These are phyloP conservation scores for Aspergillus pseudotamarii DNA, from an alignment of 2,329 filamentous ascomycete species.

Conservation along the genomic window DNA sequence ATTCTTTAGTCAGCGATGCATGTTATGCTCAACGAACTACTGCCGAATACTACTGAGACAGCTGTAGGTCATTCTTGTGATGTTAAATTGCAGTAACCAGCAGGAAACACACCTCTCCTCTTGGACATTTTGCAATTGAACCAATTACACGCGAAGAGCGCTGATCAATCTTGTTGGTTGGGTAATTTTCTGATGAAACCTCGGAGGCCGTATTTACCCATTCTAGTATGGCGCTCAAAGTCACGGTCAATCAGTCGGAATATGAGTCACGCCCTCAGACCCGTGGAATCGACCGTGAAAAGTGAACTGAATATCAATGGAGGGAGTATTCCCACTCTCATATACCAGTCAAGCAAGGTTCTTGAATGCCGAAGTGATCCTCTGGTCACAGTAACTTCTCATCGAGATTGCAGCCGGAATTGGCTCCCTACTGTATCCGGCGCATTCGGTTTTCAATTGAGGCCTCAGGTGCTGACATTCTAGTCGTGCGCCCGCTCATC, in stretches of 20 bases:
- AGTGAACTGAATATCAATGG: too few species aligned
- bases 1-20: not conserved
- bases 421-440: not conserved
- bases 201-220: too few species aligned
- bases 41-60: too few species aligned
- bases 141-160: rapidly evolving
- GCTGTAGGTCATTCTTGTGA: too few species aligned
- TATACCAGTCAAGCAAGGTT: not conserved
- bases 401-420: not conserved
- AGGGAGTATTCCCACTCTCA: too few species aligned
- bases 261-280: not conserved
- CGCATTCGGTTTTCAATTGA: not conserved
- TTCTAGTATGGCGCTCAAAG: too few species aligned
- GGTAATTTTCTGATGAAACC: too few species aligned
- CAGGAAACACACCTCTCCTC: too few species aligned
- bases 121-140: not conserved
- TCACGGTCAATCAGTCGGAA: not conserved
- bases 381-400: not conserved
- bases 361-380: not conserved
- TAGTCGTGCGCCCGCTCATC: too few species aligned
- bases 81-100: too few species aligned
- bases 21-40: not conserved
- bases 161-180: too few species aligned
- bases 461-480: not conserved
- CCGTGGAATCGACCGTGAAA: too few species aligned